These are phyloP conservation scores for Psilocybe subaeruginosa DNA, from an alignment of 768 basidiomycete genomes.

Conservation along the genomic window DNA sequence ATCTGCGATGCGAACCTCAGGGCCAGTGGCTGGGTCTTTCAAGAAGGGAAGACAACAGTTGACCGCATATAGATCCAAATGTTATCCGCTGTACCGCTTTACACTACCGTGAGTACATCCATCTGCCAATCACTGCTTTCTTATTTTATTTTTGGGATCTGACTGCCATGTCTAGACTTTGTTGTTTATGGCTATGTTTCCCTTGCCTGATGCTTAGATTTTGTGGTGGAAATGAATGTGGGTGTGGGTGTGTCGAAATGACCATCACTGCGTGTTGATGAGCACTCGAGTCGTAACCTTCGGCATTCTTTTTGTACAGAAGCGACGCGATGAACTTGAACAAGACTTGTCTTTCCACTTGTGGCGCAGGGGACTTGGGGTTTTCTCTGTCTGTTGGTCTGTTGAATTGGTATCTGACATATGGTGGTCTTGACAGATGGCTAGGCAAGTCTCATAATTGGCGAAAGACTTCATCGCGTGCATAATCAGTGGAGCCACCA, in stretches of 20 bases:
- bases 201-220: background rate
- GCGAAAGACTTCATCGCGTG: background rate
- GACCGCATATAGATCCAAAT: background rate
- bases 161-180: background rate
- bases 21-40: background rate
- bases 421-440: background rate
- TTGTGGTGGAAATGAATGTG: background rate
- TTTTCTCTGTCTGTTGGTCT: no score
- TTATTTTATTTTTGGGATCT: background rate
- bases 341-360: no score
- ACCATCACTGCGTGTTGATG: no score
- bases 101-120: background rate
- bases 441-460: background rate
- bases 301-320: no score
- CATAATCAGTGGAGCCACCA: background rate
- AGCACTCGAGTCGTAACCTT: no score
- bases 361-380: no score
- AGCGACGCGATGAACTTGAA: no score
- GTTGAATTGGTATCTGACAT: background rate
- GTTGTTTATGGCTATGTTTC: background rate
- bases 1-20: background rate
- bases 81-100: background rate
- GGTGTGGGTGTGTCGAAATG: no score
- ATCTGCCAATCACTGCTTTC: background rate
- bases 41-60: background rate